Evolutionary conservation across 2,329 filamentous ascomycete species (phyloP), one percentile per base, ranked within the genome.

Genomic region (Sarocladiaceae sp.): DNA sequence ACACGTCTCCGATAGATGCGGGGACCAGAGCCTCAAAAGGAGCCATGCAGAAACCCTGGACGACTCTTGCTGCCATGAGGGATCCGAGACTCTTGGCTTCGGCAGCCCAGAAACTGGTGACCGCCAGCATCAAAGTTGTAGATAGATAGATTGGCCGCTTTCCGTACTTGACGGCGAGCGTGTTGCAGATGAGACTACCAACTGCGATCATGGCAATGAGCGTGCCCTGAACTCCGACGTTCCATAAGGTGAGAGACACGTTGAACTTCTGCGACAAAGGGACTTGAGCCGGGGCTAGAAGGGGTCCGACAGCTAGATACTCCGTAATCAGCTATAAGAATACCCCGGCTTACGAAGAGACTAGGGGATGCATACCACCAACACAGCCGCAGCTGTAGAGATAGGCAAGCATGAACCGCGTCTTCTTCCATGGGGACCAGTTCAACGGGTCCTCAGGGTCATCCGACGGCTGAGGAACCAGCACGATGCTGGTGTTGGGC

Each of bases 1-100:
- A 68, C 16, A 68, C 56, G 54, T 68, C 66, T 2, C 58, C 58
- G 48, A 69, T 67, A 1, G 63, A 64, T 9, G 65, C 63, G 1
- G 59, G 60, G 13, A 69, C 55, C 12, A 68, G 52, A 1, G 63
- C 62, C 40, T 66, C 63, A 50, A 66, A 56, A 0, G 63, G 63
- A 4, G 62, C 61, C 61, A 66, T 65, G 43, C 60, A 63, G 12
- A 62, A 53, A 6, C 63, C 62, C 47, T 56, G 56, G 2, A 65
- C 45, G 6, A 61, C 61, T 13, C 62, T 54, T 13, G 61, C 52
- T 2, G 56, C 57, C 4, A 53, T 55, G n/a, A 63, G 55, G 4
- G 58, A 60, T 9, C 44, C 47, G 35, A 61, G 60, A n/a, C 52
- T 57, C 20, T 54, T 53, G 3, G 58, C 53, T 39, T 53, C 56